Evolutionary conservation across 228 moss, liverwort and hornwort species (phyloP), one percentile per base, ranked within the genome.

Genomic region (Sphagnum fallax): DNA sequence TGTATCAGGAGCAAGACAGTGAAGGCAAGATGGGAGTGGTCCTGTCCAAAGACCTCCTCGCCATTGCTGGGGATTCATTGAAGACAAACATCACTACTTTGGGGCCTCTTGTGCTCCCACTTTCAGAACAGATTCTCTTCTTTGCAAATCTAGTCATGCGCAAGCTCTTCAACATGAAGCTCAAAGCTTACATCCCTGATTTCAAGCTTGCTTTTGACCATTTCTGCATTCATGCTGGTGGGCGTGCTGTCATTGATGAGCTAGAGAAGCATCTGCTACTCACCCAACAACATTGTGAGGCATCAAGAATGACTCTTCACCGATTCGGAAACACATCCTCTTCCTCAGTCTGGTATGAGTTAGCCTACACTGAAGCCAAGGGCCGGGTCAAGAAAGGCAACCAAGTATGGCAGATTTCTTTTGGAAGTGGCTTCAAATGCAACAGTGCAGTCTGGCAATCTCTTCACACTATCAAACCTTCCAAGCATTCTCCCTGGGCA

Each of bases 401-500:
- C 66, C 8, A 77, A 61, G 76, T 83, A 47, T 83, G 83, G 83
- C 83, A 83, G 61, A 80, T 83, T 47, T 79, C 79, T 6, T 83
- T 83, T 10, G 83, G 83, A 2, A 83, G 83, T 51, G 83, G 83
- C 6, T 83, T 83, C 64, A 83, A 83, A 77, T 83, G 83, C 74
- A 83, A 83, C 67, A 83, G 83, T 49, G 83, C 83, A 7, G 83
- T 83, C 9, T 83, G 83, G 83, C 80, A 83, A 67, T 53, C 52
- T 10, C 55, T 83, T 14, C 69, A 72, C 51, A 80, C 65, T 5
- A 80, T 83, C 32, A 80, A 77, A 67, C 80, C 83, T 11, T 74
- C 72, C 4, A 69, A 60, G 69, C 76, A 72, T 61, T 83, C 83
- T 18, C 79, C 80, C 9, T 83, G 83, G 83, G 80, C 83, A 49